phyloP scores from a whole-genome alignment of 768 basidiomycete species.

The Boletus pseudopeckii region DNA sequence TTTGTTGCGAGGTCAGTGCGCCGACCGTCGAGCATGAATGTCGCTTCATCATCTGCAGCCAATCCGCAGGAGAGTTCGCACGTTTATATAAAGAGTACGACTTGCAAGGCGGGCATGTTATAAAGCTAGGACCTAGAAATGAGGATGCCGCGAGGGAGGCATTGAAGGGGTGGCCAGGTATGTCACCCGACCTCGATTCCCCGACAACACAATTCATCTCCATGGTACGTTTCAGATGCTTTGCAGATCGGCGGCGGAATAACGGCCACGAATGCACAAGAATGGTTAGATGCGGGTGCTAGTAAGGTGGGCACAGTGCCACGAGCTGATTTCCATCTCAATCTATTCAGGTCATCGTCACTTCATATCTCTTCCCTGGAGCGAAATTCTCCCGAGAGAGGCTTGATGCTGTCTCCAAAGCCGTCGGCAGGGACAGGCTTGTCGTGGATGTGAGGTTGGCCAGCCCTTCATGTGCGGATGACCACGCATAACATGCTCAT shows the following conservation, averaged over 20 bases:
- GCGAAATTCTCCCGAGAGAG: constrained; percentile 74
- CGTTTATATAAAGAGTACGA: constrained; percentile 65
- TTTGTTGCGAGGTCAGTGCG: constrained; percentile 74
- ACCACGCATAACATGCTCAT: neutral
- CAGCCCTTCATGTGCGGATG: neutral
- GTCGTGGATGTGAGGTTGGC: constrained; percentile 92
- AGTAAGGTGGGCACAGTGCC: constrained; percentile 62
- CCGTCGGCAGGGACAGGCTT: constrained; percentile 78
- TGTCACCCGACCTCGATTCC: constrained; percentile 2
- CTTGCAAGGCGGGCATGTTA: constrained; percentile 89
- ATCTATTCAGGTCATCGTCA: constrained; percentile 82
- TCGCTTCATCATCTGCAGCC: constrained; percentile 41
- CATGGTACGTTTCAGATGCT: constrained; percentile 44
- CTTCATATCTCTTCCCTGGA: constrained; percentile 90
- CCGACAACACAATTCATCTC: constrained; percentile 2
- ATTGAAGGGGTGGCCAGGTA: constrained; percentile 79
- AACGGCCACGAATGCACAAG: constrained; percentile 68
- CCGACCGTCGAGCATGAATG: neutral
- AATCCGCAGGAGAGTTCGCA: constrained; percentile 78
- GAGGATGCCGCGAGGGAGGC: constrained; percentile 87
- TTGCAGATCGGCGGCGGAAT: constrained; percentile 96
- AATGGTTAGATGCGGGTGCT: constrained; percentile 88
- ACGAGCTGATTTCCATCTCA: constrained; percentile 4
- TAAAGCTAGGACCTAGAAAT: constrained; percentile 90
- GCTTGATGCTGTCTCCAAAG: constrained; percentile 55